Evolutionary conservation across 345 rosid genomes (phyloP).

Genomic region (Aurinia saxatilis): DNA sequence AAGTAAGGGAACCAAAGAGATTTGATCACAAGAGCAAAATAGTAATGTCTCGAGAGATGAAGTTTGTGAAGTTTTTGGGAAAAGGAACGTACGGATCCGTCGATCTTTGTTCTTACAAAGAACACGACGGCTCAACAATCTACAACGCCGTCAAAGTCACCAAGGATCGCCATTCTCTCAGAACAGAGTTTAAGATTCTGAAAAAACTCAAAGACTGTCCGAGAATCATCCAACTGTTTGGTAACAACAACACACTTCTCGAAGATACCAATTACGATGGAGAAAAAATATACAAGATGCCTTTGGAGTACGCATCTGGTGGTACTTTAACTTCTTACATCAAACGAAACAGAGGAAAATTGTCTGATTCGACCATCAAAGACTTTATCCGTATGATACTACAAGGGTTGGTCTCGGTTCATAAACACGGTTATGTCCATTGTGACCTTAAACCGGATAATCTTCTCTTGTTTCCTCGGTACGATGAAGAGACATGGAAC

Average conservation of each 20-base stretch:
- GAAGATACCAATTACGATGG: background rate
- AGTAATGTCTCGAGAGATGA: background rate
- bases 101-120: conserved; percentile 1
- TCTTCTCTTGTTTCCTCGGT: conserved; percentile 17
- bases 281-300: background rate
- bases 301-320: conserved; percentile 17
- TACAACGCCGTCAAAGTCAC: conserved; percentile 20
- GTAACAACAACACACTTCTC: background rate
- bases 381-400: conserved; percentile 24
- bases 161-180: background rate
- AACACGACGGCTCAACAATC: background rate
- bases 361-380: background rate
- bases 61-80: conserved; percentile 19
- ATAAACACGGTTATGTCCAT: conserved; percentile 25
- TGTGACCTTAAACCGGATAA: conserved; percentile 29
- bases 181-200: conserved; percentile 14
- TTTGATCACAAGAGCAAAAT: background rate
- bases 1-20: too few relatives aligned
- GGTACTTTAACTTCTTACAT: conserved; percentile 10
- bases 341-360: background rate
- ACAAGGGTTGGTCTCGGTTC: conserved; percentile 24
- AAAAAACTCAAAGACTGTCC: conserved; percentile 1
- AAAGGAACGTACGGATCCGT: conserved; percentile 22
- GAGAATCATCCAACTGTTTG: conserved; percentile 10
- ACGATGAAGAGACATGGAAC: conserved; percentile 7